Evolutionary conservation across 805 yeast genomes (phyloP).

Genomic region (Metschnikowia shivogae): DNA sequence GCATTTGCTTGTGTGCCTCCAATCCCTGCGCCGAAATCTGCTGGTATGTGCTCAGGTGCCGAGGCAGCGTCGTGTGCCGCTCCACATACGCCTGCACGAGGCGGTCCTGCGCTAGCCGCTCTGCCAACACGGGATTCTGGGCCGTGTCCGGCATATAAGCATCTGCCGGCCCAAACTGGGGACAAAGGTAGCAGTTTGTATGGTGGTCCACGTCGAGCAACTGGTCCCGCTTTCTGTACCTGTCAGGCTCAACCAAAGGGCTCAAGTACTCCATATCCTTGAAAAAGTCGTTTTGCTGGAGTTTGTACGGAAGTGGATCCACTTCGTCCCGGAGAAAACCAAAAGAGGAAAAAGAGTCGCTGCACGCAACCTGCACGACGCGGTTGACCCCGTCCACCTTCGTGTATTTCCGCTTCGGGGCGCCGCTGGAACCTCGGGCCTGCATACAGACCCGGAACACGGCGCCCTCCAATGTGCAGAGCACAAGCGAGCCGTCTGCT

Average conservation of each 20-base stretch:
- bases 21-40: conserved; percentile 1
- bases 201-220: conserved; percentile 30
- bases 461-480: conserved; percentile 68
- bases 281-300: conserved; percentile 44
- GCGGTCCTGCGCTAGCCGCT: background rate
- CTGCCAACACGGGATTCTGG: background rate
- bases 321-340: conserved; percentile 63
- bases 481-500: conserved; percentile 61
- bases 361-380: conserved; percentile 62
- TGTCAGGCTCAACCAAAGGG: conserved; percentile 35
- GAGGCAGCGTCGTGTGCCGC: background rate
- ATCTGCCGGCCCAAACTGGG: background rate
- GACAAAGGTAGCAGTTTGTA: conserved; percentile 21
- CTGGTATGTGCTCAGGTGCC: conserved; percentile 2
- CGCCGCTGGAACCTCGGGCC: conserved; percentile 25
- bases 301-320: conserved; percentile 52
- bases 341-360: conserved; percentile 60
- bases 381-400: conserved; percentile 52
- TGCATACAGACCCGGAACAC: conserved; percentile 40
- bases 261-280: conserved; percentile 55
- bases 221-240: conserved; percentile 39
- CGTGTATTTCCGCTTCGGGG: conserved; percentile 44
- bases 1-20: background rate
- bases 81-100: background rate
- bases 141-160: too few relatives aligned